phyloP scores from a whole-genome alignment of 192 early-diverging fungal genomes.

The Dissophora ornata region DNA sequence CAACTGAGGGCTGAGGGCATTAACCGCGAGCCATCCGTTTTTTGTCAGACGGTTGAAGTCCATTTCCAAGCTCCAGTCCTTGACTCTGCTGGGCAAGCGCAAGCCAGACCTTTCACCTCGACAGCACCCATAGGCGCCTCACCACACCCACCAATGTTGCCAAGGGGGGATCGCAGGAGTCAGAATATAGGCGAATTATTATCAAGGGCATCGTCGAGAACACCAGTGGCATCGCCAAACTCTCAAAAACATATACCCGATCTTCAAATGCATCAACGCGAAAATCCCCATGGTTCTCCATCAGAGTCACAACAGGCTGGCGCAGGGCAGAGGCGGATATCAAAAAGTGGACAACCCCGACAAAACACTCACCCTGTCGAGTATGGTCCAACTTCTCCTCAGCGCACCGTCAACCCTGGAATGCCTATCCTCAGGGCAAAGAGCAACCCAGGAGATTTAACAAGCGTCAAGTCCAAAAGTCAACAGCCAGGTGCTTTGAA shows the following conservation, averaged over 20 bases:
- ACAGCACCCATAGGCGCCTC: background rate
- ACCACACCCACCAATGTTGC: background rate
- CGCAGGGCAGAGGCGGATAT: slow-evolving; percentile 17
- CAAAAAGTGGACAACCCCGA: background rate
- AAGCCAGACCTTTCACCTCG: slow-evolving; percentile 2
- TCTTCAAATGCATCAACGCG: too few relatives aligned
- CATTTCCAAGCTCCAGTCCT: slow-evolving; percentile 32
- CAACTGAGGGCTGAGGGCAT: slow-evolving; percentile 34
- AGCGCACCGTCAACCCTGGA: slow-evolving; percentile 6
- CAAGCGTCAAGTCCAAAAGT: slow-evolving; percentile 9
- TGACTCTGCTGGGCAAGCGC: background rate
- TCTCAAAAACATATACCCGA: too few relatives aligned
- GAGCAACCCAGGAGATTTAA: slow-evolving; percentile 43
- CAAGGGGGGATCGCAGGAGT: slow-evolving; percentile 5
- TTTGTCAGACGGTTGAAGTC: slow-evolving; percentile 46
- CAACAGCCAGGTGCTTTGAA: background rate
- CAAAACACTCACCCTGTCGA: background rate
- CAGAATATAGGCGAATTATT: slow-evolving; percentile 3
- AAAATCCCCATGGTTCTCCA: too few relatives aligned
- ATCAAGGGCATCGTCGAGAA: background rate
- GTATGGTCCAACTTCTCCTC: background rate
- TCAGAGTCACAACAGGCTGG: background rate
- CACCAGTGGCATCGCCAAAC: too few relatives aligned
- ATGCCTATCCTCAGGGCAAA: slow-evolving; percentile 41
- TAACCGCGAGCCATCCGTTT: slow-evolving; percentile 35